phyloP scores from a whole-genome alignment of 345 rosid genomes.

The Melaleuca quinquenervia region DNA sequence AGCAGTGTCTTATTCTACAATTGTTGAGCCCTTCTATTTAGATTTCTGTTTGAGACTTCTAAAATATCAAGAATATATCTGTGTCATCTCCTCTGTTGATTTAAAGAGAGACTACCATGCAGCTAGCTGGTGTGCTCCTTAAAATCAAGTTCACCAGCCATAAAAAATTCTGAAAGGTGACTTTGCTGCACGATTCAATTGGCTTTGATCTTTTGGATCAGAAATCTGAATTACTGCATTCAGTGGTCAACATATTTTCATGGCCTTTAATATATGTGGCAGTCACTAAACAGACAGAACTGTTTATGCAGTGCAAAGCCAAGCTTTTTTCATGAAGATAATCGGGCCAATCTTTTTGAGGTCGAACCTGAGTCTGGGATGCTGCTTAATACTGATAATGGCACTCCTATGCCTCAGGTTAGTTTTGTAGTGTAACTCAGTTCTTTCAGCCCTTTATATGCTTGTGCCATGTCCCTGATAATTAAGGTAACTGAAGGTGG shows the following conservation, averaged over 20 bases:
- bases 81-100: not conserved
- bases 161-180: not conserved
- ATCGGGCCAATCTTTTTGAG: conserved; percentile 80
- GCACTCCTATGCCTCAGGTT: conserved; percentile 94
- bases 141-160: not conserved
- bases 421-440: not conserved
- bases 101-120: not conserved
- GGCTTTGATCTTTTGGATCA: not conserved
- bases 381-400: conserved; percentile 91
- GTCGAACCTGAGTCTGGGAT: conserved; percentile 79
- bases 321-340: conserved; percentile 87
- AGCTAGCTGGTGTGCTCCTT: not conserved
- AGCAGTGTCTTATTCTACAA: not conserved
- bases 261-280: not conserved
- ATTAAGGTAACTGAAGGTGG: conserved; percentile 38
- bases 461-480: not conserved
- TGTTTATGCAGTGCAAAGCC: conserved; percentile 71
- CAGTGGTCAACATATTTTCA: not conserved
- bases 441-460: not conserved
- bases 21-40: not conserved
- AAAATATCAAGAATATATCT: not conserved
- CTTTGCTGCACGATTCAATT: not conserved
- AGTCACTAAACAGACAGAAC: not conserved
- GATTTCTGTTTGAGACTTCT: not conserved
- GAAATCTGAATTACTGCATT: not conserved